These are phyloP conservation scores for Aaosphaeria arxii DNA, from an alignment of 2,329 filamentous ascomycete species.

Conservation along the genomic window DNA sequence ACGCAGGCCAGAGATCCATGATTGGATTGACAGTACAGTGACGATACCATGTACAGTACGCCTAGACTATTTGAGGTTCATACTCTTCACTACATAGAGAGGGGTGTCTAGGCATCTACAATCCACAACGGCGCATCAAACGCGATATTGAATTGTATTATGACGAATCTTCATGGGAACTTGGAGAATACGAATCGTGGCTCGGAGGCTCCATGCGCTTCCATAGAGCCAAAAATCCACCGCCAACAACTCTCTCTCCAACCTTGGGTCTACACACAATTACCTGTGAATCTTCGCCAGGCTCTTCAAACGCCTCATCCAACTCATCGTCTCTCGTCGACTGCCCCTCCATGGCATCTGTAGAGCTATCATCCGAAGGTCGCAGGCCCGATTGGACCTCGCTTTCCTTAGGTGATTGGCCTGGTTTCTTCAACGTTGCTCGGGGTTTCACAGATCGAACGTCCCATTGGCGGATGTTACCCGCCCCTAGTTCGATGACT, in stretches of 20 bases:
- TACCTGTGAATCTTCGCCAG: constrained; percentile 27
- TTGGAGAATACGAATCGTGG: too few relatives aligned
- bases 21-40: too few relatives aligned
- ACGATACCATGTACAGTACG: too few relatives aligned
- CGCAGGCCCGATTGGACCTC: constrained; percentile 7
- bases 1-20: too few relatives aligned
- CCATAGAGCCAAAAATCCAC: constrained; percentile 38
- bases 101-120: too few relatives aligned
- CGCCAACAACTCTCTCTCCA: constrained; percentile 32
- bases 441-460: constrained; percentile 51
- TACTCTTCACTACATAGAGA: too few relatives aligned
- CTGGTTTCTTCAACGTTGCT: constrained; percentile 19
- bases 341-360: constrained; percentile 17
- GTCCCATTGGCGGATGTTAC: constrained; percentile 63
- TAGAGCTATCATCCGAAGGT: constrained; percentile 5
- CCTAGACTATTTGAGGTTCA: too few relatives aligned
- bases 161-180: too few relatives aligned
- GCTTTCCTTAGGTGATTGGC: constrained; percentile 7
- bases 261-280: constrained; percentile 39
- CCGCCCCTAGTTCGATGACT: constrained; percentile 56
- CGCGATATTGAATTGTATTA: too few relatives aligned
- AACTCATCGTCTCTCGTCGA: constrained; percentile 26
- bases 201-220: constrained; percentile 36
- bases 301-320: constrained; percentile 13
- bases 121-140: too few relatives aligned